phyloP scores from a whole-genome alignment of 495 filamentous ascomycete genomes.

The Trichodelitschia bisporula region DNA sequence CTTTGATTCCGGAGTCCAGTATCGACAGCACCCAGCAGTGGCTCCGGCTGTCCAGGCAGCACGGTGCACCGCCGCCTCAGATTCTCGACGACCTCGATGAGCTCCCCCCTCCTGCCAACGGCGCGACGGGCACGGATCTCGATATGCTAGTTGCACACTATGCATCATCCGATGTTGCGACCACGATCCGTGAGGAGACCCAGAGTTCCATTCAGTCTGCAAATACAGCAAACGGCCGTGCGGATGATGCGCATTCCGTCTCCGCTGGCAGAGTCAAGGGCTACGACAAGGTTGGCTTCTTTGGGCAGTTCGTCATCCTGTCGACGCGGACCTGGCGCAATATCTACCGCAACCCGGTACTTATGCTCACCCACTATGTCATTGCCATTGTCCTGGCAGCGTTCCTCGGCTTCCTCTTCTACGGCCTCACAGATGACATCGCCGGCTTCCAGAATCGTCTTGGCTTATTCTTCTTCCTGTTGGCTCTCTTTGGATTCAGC shows the following conservation, averaged over 20 bases:
- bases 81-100: conserved; percentile 51
- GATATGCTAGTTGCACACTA: conserved; percentile 61
- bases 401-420: conserved; percentile 87
- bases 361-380: conserved; percentile 99
- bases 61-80: conserved; percentile 33
- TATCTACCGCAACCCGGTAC: conserved; percentile 88
- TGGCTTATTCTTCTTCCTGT: conserved; percentile 94
- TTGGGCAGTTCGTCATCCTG: conserved; percentile 68
- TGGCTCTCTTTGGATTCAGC: conserved; percentile 90
- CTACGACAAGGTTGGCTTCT: conserved; percentile 55
- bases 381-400: conserved; percentile 89
- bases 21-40: conserved; percentile 33
- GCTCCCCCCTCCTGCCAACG: conserved; percentile 41
- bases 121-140: conserved; percentile 43
- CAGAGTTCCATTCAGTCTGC: conserved; percentile 33
- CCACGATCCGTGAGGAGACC: conserved; percentile 60
- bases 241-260: conserved; percentile 7
- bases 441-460: conserved; percentile 94
- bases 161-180: conserved; percentile 51
- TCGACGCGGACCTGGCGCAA: conserved; percentile 89
- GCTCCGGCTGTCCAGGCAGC: conserved; percentile 42
- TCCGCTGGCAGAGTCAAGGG: conserved; percentile 35
- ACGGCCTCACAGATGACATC: conserved; percentile 85
- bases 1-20: conserved; percentile 36
- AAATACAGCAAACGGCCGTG: conserved; percentile 37